Percentiles rank a stretch among this genome's conserved stretches.
Evolutionary conservation across 768 basidiomycete species (phyloP).

Genomic region (Termitomyces sp.): DNA sequence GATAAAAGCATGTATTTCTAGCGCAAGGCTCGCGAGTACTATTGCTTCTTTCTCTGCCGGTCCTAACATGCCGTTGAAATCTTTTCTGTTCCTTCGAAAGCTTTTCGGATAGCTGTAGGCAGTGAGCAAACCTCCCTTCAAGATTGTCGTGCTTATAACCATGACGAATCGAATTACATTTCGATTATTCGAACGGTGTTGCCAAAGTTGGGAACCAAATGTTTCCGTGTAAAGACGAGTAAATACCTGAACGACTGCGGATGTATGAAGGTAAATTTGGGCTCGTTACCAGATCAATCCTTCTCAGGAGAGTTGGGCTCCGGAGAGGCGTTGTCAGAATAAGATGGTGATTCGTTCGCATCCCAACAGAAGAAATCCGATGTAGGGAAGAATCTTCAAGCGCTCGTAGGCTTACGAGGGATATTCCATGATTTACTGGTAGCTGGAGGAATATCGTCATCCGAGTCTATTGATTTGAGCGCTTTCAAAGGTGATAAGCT

Average conservation of each 20-base stretch:
- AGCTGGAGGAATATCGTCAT: not conserved
- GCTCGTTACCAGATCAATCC: not conserved
- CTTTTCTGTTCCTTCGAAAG: too few species aligned
- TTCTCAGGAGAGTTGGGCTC: not conserved
- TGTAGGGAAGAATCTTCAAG: not conserved
- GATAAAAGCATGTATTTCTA: too few species aligned
- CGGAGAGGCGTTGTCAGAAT: not conserved
- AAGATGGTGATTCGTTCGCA: not conserved
- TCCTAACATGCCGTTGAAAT: too few species aligned
- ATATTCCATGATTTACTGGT: not conserved
- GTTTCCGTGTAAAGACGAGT: not conserved
- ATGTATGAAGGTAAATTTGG: not conserved
- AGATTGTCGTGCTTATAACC: too few species aligned
- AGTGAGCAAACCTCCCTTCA: too few species aligned
- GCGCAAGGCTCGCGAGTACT: not conserved
- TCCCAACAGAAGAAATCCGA: not conserved
- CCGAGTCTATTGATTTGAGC: not conserved
- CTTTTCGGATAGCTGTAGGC: too few species aligned
- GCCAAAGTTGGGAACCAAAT: too few species aligned
- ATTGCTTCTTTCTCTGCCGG: too few species aligned
- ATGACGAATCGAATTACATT: too few species aligned
- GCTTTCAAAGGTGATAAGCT: not conserved
- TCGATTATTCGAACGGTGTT: too few species aligned
- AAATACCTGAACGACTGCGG: not conserved
- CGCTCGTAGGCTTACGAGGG: not conserved